Percentiles rank a stretch among this genome's conserved stretches.
These are phyloP conservation scores for Sedum album DNA, from an alignment of 164 flowering plant species.

Conservation along the genomic window DNA sequence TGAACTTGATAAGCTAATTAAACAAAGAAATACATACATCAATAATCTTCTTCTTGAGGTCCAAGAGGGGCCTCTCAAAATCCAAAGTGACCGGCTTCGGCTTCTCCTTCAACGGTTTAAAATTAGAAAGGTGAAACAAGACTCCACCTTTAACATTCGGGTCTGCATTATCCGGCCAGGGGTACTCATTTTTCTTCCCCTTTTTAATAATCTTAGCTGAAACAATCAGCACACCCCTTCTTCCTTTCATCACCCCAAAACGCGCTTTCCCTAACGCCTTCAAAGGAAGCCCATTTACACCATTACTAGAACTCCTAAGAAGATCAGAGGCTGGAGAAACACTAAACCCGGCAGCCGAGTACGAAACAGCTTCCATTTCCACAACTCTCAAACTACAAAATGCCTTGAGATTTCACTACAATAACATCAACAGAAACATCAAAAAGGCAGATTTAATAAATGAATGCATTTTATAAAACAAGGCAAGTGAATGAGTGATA, in stretches of 20 bases:
- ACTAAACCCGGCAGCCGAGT: neutral
- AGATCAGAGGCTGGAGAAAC: constrained; percentile 3
- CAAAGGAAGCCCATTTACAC: constrained; percentile 8
- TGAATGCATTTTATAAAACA: neutral
- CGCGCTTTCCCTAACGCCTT: constrained; percentile 32
- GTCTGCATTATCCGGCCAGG: constrained; percentile 76
- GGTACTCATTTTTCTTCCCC: constrained; percentile 66
- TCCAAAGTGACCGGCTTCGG: constrained; percentile 73
- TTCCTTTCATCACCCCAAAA: constrained; percentile 20
- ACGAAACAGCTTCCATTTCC: neutral
- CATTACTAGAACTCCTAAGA: neutral
- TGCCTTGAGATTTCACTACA: neutral
- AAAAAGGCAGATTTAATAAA: neutral
- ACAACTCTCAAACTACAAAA: neutral
- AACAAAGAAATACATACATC: constrained; percentile 37
- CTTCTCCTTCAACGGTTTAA: constrained; percentile 81
- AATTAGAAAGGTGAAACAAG: constrained; percentile 57
- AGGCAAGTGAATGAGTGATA: neutral
- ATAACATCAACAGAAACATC: neutral
- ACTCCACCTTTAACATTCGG: constrained; percentile 73
- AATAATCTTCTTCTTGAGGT: constrained; percentile 60
- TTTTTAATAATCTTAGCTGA: constrained; percentile 50
- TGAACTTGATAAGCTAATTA: no score
- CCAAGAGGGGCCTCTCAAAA: constrained; percentile 87
- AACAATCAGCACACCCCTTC: constrained; percentile 19